Evolutionary conservation across 2,329 filamentous ascomycete species (phyloP), one percentile per base, ranked within the genome.

Genomic region (Colletotrichum chlorophyti): DNA sequence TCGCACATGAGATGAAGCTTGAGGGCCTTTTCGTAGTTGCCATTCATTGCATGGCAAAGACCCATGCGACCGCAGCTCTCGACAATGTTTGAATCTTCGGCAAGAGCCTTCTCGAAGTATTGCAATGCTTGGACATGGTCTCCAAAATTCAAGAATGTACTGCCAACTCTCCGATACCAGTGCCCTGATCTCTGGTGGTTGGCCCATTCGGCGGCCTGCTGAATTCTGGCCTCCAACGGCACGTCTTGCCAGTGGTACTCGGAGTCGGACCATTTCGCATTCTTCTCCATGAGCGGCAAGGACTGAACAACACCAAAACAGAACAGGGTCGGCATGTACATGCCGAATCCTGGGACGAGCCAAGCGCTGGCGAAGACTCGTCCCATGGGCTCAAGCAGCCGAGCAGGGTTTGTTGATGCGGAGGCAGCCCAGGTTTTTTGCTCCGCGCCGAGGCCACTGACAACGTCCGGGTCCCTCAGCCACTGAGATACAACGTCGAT

Each of bases 251-350:
- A 78, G 58, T 74, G 69, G 3, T 60, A 61, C 15, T 71, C 70
- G 5, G 70, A 71, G 34, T 74, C 70, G 0, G 69, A 69, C 72
- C 72, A 77, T 0, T 70, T 72, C 50, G 70, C 65, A 2, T 73
- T 76, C 2, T 70, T 68, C 12, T 76, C 68, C 65, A 77, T 71
- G 3, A 73, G 72, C 5, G 75, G 73, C 26, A 76, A 68, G 37
- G 69, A 73, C 53, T 78, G 75, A 4, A 78, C 75, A 32, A 78
- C 76, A 52, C 76, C 74, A 60, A 78, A 76, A 61, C 75, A 78
- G 53, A 77, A 74, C 0, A 74, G 62, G 0, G 75, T 76, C 5
- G 75, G 74, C 6, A 77, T 65, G 31, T 77, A 77, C 29, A 65
- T 66, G 23, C 68, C 63, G 24, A 70, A 76, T 4, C 69, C 65